Base-by-base conservation (phyloP, 257 asterid genomes). In the Leptodermis oblonga region DNA sequence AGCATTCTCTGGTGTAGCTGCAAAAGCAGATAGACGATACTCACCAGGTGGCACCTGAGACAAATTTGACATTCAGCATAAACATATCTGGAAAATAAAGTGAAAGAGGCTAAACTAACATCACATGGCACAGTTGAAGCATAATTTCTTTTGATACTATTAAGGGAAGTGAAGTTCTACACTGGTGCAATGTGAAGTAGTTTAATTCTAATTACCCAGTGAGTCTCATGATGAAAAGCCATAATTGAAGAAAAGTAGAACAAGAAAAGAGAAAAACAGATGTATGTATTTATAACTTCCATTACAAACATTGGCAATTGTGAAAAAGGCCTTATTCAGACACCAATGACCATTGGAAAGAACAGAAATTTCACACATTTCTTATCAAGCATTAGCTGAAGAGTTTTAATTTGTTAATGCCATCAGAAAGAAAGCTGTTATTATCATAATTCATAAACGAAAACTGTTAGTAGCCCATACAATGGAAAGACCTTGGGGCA, bases 31-130 rank as follows among this genome's bases (percentile, higher is more conserved):
- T 76, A 93, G 68, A 67, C 99, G 96, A 77, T 93, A 93, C 74
- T 88, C 97, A 74, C 96, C 99, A 48, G 89, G 85, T 74, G 92
- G 86, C 73, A 93, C 99, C 99, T 93, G 86, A 72, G 70, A 73
- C 70, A 66, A 46, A 80, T 20, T 66, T 66, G 70, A 69, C 54
- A 72, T 60, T 71, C 66, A 77, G 72, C 54, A 76, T 45, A 5
- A 65, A 37, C 61, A 51, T 37, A 71, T 74, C 61, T 46, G 58
- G 63, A 60, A 30, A 60, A 61, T 17, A 11, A 37, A 49, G 49
- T 18, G 45, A 28, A 48, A 33, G n/a, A 13, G 0, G 26, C 30
- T 60, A 34, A 61, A 31, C 51, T 42, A 23, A 30, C 54, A 15
- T 20, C 15, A 0, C 37, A 36, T 14, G 7, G 26, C 52, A 70